Base-by-base conservation (phyloP, 805 yeast genomes). In the Tetrapisispora pingtungensis region DNA sequence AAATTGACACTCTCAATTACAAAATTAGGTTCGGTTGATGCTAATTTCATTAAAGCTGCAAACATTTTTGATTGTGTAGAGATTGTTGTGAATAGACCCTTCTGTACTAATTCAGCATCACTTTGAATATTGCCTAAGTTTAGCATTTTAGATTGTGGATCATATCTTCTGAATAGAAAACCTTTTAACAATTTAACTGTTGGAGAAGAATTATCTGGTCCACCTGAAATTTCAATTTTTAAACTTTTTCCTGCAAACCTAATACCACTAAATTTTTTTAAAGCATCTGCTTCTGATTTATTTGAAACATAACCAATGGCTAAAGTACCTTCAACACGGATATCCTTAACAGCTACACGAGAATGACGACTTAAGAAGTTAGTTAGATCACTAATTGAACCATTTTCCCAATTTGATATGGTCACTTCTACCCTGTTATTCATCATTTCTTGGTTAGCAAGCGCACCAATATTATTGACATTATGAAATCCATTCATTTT, bases 41-140 rank as follows among this genome's bases (percentile, higher is more conserved):
- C 95, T 8, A 90, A 64, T 58, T 82, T 84, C 83, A 90, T 77
- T 51, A 93, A 66, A 0, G 97, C 97, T 10, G 87, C 83, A 61
- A 90, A 87, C 74, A 88, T 81, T 62, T 90, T 93, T 13, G 89
- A 73, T 30, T 81, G 73, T 1, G 85, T 78, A 10, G 78, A 64
- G 14, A 74, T 67, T 4, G 79, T 66, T 14, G 76, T 73, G 49
- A 88, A 79, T 42, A 86, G 68, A 0, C 95, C 95, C 48, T 72
- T 73, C 17, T 72, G 65, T 12, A 62, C 66, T 34, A 90, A 68
- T 10, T 65, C 69, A 27, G 74, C 81, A 58, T 86, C 97, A 33
- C 71, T 71, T 45, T 75, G 73, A 57, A 88, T 76, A 43, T 67
- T 70, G 4, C 80, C 71, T 41, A 93, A 67, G 57, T 90, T 84